Percentiles rank a stretch among this genome's conserved stretches.
Conservation (phyloP, 306 rosid species). For the Herpetospermum pedunculosum region DNA sequence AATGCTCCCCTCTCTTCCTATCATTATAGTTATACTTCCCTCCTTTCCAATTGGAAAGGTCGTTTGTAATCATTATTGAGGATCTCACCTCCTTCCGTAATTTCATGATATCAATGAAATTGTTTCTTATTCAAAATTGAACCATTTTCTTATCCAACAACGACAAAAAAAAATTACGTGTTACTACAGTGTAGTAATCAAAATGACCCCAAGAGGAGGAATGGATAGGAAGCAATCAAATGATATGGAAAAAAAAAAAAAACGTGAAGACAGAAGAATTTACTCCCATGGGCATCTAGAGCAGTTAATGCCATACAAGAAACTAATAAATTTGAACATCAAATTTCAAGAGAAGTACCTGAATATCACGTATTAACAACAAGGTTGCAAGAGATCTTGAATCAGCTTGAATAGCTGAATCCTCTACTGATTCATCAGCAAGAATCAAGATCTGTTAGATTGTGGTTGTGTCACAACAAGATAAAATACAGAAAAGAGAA, state of each 20-base stretch:
- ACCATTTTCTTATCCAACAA: neutral
- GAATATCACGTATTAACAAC: slow-evolving; percentile 83
- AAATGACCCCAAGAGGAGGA: neutral
- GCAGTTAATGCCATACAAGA: neutral
- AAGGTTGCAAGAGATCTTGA: slow-evolving; percentile 94
- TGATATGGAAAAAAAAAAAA: neutral
- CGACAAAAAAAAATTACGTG: neutral
- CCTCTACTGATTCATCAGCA: slow-evolving; percentile 94
- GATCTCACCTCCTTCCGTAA: too few species aligned
- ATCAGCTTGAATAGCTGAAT: slow-evolving; percentile 95
- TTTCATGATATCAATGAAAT: too few species aligned
- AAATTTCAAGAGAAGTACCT: slow-evolving; percentile 28
- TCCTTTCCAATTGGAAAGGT: too few species aligned
- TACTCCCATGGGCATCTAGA: neutral
- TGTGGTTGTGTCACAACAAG: slow-evolving; percentile 13
- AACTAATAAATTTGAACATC: neutral
- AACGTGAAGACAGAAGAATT: neutral
- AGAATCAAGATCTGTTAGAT: slow-evolving; percentile 61
- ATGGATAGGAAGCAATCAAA: neutral
- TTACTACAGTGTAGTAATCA: neutral
- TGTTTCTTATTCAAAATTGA: too few species aligned
- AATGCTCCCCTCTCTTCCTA: too few species aligned
- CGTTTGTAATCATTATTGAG: too few species aligned
- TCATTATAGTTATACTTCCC: too few species aligned
- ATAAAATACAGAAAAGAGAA: neutral